Conservation (phyloP, 2,329 filamentous ascomycete genomes). For the Ceratocystis eucalypticola region DNA sequence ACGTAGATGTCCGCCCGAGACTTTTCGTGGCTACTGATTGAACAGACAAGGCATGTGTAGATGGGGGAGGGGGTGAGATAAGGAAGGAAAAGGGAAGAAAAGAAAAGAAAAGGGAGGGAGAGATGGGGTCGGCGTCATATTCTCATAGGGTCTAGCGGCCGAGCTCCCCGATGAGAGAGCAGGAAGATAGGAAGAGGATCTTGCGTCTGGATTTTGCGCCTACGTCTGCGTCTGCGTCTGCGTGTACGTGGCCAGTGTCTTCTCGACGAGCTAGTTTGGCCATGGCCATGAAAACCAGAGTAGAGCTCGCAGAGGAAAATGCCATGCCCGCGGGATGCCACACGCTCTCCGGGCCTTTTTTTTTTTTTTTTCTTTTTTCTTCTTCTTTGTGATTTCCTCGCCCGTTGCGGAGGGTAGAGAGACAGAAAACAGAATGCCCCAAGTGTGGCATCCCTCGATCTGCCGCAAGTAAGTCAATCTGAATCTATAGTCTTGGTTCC, state of each 20-base stretch:
- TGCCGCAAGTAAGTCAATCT: background rate
- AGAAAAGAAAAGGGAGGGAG: background rate
- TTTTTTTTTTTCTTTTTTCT: background rate
- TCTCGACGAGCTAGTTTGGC: too few relatives aligned
- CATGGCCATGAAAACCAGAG: too few relatives aligned
- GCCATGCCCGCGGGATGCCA: background rate
- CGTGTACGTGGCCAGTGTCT: too few relatives aligned
- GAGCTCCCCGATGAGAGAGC: background rate
- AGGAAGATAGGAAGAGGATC: background rate
- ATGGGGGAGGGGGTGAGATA: background rate
- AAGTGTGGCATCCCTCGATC: background rate
- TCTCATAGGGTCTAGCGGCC: background rate
- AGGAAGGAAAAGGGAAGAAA: background rate
- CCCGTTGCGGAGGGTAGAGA: background rate
- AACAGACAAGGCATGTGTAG: too few relatives aligned
- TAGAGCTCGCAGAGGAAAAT: too few relatives aligned
- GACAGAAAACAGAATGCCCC: background rate
- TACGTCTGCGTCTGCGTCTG: background rate
- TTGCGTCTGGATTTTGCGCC: too few relatives aligned
- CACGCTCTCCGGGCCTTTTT: background rate
- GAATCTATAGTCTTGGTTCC: background rate
- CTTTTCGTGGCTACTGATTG: background rate
- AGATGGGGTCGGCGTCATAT: background rate
- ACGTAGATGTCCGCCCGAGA: background rate
- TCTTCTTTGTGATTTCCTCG: background rate